Evolutionary conservation across 1,139 yeast species (phyloP).

Genomic region (Pichia inconspicua): DNA sequence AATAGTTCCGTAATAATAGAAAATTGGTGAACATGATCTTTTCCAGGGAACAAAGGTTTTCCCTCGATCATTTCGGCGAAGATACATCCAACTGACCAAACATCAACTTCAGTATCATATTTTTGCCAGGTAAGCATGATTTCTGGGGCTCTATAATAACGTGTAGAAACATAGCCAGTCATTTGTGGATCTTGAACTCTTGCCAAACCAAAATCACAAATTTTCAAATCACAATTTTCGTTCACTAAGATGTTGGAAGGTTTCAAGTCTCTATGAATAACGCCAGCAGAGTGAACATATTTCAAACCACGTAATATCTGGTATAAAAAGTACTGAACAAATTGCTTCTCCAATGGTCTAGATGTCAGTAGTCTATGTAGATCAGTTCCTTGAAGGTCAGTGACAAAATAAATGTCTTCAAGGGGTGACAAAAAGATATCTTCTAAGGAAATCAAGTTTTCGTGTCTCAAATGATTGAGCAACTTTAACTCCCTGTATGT

Average conservation of each 20-base stretch:
- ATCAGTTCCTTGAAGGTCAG: conserved; percentile 95
- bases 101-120: conserved; percentile 96
- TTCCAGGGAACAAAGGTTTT: conserved; percentile 97
- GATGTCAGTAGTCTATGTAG: conserved; percentile 84
- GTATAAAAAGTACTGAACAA: conserved; percentile 90
- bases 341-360: conserved; percentile 91
- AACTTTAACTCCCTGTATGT: conserved; percentile 92
- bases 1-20: conserved; percentile 90
- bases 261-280: conserved; percentile 88
- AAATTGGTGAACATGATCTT: conserved; percentile 97
- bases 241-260: conserved; percentile 89
- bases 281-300: conserved; percentile 95
- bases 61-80: conserved; percentile 99
- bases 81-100: conserved; percentile 99
- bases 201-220: conserved; percentile 95
- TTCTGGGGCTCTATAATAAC: conserved; percentile 98
- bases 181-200: conserved; percentile 97
- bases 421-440: conserved; percentile 92
- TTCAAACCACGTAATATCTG: conserved; percentile 90
- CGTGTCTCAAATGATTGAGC: conserved; percentile 89
- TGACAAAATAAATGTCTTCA: conserved; percentile 94
- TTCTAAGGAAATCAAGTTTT: conserved; percentile 84
- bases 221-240: conserved; percentile 92
- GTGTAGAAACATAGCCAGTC: conserved; percentile 96
- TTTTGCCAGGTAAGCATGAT: conserved; percentile 99